Conservation (phyloP, 345 rosid genomes). For the Hibiscus syriacus region DNA sequence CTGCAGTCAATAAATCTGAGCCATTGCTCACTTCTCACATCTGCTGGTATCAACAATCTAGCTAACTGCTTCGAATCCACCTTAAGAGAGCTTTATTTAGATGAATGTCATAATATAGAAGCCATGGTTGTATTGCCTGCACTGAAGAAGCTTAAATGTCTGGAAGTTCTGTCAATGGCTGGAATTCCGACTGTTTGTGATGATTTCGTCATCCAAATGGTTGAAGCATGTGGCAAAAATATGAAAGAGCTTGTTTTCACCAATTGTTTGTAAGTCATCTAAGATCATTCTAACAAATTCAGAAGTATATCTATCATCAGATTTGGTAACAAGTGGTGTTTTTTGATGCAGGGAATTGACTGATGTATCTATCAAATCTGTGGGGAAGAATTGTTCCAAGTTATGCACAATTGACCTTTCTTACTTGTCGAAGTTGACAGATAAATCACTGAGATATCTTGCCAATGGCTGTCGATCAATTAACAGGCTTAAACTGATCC, state of each 20-base stretch:
- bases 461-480: conserved; percentile 37
- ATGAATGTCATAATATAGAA: conserved; percentile 36
- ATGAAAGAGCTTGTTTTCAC: conserved; percentile 35
- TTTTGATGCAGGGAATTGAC: conserved; percentile 36
- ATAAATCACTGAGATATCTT: conserved; percentile 28
- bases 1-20: conserved; percentile 37
- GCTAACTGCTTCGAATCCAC: conserved; percentile 18
- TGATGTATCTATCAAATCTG: conserved; percentile 23
- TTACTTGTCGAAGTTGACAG: conserved; percentile 27
- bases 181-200: conserved; percentile 26
- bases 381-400: conserved; percentile 25
- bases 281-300: background rate
- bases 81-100: conserved; percentile 41
- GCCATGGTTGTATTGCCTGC: conserved; percentile 20
- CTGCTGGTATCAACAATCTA: conserved; percentile 21
- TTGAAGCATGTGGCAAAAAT: conserved; percentile 18
- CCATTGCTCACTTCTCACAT: conserved; percentile 37
- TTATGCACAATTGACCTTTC: conserved; percentile 41
- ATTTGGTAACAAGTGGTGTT: conserved; percentile 5
- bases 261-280: conserved; percentile 16
- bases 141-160: conserved; percentile 19
- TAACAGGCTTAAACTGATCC: conserved; percentile 22
- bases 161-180: conserved; percentile 39
- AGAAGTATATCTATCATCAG: background rate
- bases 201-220: conserved; percentile 19